phyloP scores from a whole-genome alignment of 495 filamentous ascomycete species.

The Cercophora scortea region DNA sequence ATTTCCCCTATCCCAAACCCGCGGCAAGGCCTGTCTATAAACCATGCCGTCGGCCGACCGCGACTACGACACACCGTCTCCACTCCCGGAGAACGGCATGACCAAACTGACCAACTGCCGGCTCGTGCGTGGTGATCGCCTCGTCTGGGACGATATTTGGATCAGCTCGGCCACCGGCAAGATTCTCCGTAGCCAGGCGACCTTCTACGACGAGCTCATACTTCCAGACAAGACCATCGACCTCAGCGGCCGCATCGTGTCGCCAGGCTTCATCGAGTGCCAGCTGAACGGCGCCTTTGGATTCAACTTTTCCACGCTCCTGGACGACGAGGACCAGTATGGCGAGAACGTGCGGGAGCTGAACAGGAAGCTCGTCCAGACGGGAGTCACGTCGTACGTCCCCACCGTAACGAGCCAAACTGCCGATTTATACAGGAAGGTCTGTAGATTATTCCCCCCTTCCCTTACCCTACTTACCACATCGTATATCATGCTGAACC shows the following conservation, averaged over 20 bases:
- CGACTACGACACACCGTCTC: background rate
- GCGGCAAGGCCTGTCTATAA: background rate
- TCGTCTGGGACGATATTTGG: conserved; percentile 72
- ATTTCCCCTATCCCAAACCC: too few relatives aligned
- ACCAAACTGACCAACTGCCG: conserved; percentile 82
- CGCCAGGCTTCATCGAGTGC: conserved; percentile 76
- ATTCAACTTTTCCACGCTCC: conserved; percentile 72
- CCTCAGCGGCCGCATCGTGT: conserved; percentile 67
- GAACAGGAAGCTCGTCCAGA: conserved; percentile 60
- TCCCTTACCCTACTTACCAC: too few relatives aligned
- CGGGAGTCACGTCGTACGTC: conserved; percentile 77
- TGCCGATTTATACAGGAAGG: conserved; percentile 60
- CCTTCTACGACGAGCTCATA: conserved; percentile 64
- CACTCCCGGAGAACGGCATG: conserved; percentile 37
- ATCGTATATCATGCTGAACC: background rate
- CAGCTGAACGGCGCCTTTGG: conserved; percentile 82
- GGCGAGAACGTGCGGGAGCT: conserved; percentile 56
- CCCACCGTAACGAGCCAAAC: conserved; percentile 68
- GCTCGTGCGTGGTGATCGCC: conserved; percentile 50
- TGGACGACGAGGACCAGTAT: conserved; percentile 58
- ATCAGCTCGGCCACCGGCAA: conserved; percentile 67
- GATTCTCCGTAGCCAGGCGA: conserved; percentile 64
- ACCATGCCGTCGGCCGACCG: conserved; percentile 1
- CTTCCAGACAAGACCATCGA: conserved; percentile 56
- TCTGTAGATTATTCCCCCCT: conserved; percentile 2